phyloP scores from a whole-genome alignment of 208 protist genomes.

The Trypanosoma rangeli region DNA sequence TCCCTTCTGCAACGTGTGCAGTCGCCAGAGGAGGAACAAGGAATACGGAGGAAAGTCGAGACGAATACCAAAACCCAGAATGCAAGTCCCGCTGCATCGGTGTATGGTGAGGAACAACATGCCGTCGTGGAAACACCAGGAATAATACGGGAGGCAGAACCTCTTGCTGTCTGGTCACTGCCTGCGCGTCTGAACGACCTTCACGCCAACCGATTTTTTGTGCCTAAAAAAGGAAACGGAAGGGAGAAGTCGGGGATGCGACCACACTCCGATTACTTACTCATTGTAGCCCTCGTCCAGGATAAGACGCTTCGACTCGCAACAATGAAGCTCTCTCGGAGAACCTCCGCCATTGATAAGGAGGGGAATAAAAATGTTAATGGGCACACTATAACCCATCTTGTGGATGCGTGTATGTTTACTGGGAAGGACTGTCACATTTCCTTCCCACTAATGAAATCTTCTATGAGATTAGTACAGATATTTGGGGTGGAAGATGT shows the following conservation, averaged over 20 bases:
- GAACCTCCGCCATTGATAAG: slow-evolving; percentile 1
- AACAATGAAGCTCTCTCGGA: slow-evolving; percentile 43
- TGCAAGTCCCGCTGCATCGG: background rate
- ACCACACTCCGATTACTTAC: slow-evolving; percentile 40
- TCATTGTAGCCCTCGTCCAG: slow-evolving; percentile 61
- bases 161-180: slow-evolving; percentile 58
- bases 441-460: slow-evolving; percentile 65
- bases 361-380: background rate
- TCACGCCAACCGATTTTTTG: slow-evolving; percentile 63
- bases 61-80: background rate
- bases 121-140: background rate
- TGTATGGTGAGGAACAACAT: background rate
- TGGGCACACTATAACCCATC: background rate
- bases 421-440: slow-evolving; percentile 44
- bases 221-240: slow-evolving; percentile 24
- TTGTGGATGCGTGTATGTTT: slow-evolving; percentile 37
- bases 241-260: background rate
- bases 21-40: background rate
- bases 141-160: slow-evolving; percentile 25
- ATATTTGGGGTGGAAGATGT: slow-evolving; percentile 71
- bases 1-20: slow-evolving; percentile 34
- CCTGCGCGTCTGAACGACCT: slow-evolving; percentile 78
- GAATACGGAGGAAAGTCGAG: background rate
- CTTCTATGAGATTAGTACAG: slow-evolving; percentile 78
- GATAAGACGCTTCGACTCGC: slow-evolving; percentile 76